Base-by-base conservation (phyloP, 2,329 filamentous ascomycete species). In the Pyricularia pennisetigena region DNA sequence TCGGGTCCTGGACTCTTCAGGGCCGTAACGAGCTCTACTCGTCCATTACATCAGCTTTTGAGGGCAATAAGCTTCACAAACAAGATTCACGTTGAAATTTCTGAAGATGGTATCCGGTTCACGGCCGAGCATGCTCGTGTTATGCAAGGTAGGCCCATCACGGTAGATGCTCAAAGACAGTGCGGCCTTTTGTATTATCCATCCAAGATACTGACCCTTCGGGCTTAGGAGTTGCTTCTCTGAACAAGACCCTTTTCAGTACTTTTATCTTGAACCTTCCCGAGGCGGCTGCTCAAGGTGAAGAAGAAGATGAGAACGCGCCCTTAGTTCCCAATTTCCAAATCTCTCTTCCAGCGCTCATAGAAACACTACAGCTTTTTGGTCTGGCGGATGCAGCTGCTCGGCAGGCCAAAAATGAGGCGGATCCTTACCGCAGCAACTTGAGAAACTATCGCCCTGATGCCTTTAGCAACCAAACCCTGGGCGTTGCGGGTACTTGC, bases 351-450 rank as follows among this genome's bases (percentile, higher is more conserved):
- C 85, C 90, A 4, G 92, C 94, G 23, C 85, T 99, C 3, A 86
- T 99, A 67, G 95, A 98, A 79, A 97, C 94, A 0, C 84, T 99
- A 8, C 94, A 97, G 75, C 98, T 99, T 66, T 97, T 99, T 74
- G 93, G 93, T 66, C 88, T 94, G n/a, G 86, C 94, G 64, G 90
- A 92, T 71, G 83, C 88, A 16, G 81, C 86, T 6, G 82, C 81
- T 59, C 85, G 85, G 71, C 81, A 85, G 65, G 82, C 84, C 66
- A 88, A 85, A 73, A 80, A 83, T 7, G 87, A 89, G 14, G 80
- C 83, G 69, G 87, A 89, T 70, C 81, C 82, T 0, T 88, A 88
- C 73, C 84, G 83, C 70, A 87, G 85, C 77, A 88, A 87, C 72
- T 77, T 88, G 57, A 83, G 86, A 66, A 87, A 86, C 75, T 84